Evolutionary conservation across 208 protist genomes (phyloP).

Genomic region (Leishmania major): DNA sequence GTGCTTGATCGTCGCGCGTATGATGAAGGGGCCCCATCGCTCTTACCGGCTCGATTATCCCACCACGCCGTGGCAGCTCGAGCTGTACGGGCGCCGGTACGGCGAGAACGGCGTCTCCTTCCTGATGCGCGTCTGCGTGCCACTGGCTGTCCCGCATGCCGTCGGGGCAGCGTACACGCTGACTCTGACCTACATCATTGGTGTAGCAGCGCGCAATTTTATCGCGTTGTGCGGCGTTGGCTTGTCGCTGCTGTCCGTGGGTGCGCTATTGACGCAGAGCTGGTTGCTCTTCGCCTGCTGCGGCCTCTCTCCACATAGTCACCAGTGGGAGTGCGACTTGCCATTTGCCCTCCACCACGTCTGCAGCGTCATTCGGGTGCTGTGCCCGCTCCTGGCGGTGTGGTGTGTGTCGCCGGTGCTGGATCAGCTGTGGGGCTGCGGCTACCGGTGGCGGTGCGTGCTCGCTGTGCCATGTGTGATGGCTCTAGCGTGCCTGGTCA

Average conservation of each 20-base stretch:
- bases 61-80: slow-evolving; percentile 40
- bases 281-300: slow-evolving; percentile 63
- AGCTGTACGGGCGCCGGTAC: slow-evolving; percentile 26
- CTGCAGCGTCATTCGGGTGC: slow-evolving; percentile 49
- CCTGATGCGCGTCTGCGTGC: slow-evolving; percentile 29
- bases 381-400: slow-evolving; percentile 57
- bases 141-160: slow-evolving; percentile 37
- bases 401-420: slow-evolving; percentile 67
- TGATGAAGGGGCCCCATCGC: slow-evolving; percentile 18
- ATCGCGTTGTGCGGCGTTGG: slow-evolving; percentile 77
- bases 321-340: slow-evolving; percentile 64
- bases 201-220: slow-evolving; percentile 55
- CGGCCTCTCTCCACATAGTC: slow-evolving; percentile 34
- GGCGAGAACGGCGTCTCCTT: slow-evolving; percentile 50
- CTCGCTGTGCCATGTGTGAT: slow-evolving; percentile 40
- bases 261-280: slow-evolving; percentile 52
- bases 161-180: slow-evolving; percentile 34
- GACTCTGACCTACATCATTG: slow-evolving; percentile 56
- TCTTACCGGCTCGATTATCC: slow-evolving; percentile 58
- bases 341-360: slow-evolving; percentile 76
- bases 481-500: slow-evolving; percentile 23
- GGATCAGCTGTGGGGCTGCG: slow-evolving; percentile 37
- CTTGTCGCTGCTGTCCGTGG: slow-evolving; percentile 55
- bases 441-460: slow-evolving; percentile 42
- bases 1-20: slow-evolving; percentile 15